phyloP scores from a whole-genome alignment of 2,329 filamentous ascomycete species.

The Diaporthe velutina region DNA sequence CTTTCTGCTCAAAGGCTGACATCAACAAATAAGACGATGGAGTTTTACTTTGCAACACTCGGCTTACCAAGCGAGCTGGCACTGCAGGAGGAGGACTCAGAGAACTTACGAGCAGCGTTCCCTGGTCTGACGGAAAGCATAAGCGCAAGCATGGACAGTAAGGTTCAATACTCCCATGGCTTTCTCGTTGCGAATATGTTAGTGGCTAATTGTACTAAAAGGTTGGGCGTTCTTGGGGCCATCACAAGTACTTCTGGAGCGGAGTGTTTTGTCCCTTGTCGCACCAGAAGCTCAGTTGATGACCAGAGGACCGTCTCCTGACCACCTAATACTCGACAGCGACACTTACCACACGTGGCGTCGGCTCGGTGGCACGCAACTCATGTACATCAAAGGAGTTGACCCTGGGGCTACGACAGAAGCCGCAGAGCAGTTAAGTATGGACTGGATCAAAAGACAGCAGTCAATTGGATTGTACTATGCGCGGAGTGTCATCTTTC shows the following conservation, averaged over 20 bases:
- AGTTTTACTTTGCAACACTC: background rate
- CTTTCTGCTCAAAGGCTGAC: background rate
- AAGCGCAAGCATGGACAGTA: background rate
- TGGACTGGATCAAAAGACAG: background rate
- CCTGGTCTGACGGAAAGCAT: background rate
- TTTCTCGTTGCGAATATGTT: too few relatives aligned
- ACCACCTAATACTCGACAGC: background rate
- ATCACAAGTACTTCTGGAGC: background rate
- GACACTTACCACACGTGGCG: background rate
- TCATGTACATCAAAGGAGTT: background rate
- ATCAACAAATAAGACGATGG: background rate
- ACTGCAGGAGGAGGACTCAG: background rate
- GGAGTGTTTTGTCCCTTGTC: background rate
- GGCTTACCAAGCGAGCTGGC: slow-evolving; percentile 6
- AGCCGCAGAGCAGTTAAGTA: background rate
- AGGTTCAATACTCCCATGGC: background rate
- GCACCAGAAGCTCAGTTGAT: background rate
- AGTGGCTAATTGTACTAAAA: background rate
- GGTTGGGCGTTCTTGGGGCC: background rate
- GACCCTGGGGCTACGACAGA: background rate
- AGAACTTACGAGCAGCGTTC: background rate
- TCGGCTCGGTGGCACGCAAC: background rate
- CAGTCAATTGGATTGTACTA: background rate
- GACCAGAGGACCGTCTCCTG: background rate
- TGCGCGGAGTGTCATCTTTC: background rate